Evolutionary conservation across 805 yeast genomes (phyloP).

Genomic region (Yamadazyma tumulicola): DNA sequence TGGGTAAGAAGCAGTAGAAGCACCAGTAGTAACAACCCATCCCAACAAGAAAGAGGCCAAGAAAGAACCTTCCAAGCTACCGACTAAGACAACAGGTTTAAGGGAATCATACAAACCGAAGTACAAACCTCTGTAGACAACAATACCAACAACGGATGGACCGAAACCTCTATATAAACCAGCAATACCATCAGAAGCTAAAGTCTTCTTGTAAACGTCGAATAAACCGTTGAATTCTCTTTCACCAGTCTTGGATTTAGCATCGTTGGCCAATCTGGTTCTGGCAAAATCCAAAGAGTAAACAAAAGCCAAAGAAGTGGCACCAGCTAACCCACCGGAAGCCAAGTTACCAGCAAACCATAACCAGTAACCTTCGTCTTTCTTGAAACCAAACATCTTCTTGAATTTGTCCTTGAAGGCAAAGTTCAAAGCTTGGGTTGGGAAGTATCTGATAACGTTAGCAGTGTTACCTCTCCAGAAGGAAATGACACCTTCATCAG

Average conservation of each 20-base stretch:
- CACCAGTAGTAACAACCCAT: conserved; percentile 98
- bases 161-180: conserved; percentile 99
- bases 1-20: conserved; percentile 98
- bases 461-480: conserved; percentile 99
- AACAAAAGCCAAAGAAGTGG: conserved; percentile 86
- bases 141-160: conserved; percentile 95
- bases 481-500: conserved; percentile 85
- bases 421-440: conserved; percentile 97
- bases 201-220: conserved; percentile 94
- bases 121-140: conserved; percentile 99
- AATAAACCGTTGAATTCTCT: conserved; percentile 96
- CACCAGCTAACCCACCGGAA: conserved; percentile 99
- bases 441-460: conserved; percentile 98
- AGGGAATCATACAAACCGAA: conserved; percentile 96
- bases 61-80: conserved; percentile 93
- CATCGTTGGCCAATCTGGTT: conserved; percentile 98
- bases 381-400: conserved; percentile 94
- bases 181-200: conserved; percentile 94
- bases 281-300: conserved; percentile 98
- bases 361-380: conserved; percentile 85
- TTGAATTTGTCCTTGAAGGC: conserved; percentile 98
- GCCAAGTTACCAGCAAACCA: conserved; percentile 99
- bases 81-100: conserved; percentile 91
- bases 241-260: conserved; percentile 79
- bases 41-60: conserved; percentile 93